Evolutionary conservation across 75 land plant species (phyloP), one percentile per base, ranked within the genome.

Genomic region (Gnetum montanum): DNA sequence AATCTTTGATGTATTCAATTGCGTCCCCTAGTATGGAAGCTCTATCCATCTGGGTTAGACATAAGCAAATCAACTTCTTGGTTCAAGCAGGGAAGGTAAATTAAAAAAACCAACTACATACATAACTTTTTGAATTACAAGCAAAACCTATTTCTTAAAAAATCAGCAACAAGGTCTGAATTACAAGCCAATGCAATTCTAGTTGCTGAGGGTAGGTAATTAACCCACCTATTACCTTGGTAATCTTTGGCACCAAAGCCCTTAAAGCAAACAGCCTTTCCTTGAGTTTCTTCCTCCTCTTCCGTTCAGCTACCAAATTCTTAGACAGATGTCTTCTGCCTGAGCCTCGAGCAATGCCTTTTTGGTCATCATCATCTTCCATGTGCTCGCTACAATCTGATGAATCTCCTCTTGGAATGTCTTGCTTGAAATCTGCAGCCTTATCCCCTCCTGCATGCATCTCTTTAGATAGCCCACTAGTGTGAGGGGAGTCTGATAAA

Each of bases 11-110:
- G 61, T 66, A 94, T 43, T 90, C 91, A 31, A 94, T 94, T 0
- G 98, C 98, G 41, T 94, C 98, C 37, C 81, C 96, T 2, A 94
- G 72, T 20, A 94, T 94, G 8, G 98, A 80, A 48, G 98, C 96
- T 41, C 86, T 79, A 50, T 94, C 98, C 85, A 94, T 71, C 98
- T 93, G 66, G 50, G 8, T 12, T 12, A 54, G 27, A 51, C 5
- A 61, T 5, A 23, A 35, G 57, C 6, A 48, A 20, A 16, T 5
- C 13, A 10, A 43, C 6, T 8, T 20, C 18, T 8, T 13, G 20
- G 20, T 27, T 49, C 16, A 6, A 28, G 57, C 5, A 18, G 6
- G 19, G 58, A 7, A 49, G n/a, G n/a, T n/a, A n/a, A n/a, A n/a
- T n/a, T 43, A 18, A 18, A 43, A 43, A 6, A 43, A 43, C 22